Conservation (phyloP, 1,139 yeast species). For the Blastobotrys capitulatus region DNA sequence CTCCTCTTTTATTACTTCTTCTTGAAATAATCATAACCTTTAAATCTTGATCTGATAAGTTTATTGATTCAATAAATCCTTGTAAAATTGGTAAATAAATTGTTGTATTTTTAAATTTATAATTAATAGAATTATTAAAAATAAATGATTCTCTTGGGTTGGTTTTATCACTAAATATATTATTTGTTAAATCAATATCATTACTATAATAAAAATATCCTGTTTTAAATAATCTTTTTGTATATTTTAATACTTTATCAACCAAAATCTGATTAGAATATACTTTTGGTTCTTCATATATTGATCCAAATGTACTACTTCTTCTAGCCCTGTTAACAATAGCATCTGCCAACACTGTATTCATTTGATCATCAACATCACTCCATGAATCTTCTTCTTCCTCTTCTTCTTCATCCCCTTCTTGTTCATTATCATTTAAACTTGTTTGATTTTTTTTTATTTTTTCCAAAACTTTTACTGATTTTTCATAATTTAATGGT, state of each 20-base stretch:
- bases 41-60: conserved; percentile 9
- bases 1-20: conserved; percentile 39
- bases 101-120: conserved; percentile 21
- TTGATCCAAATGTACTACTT: not conserved
- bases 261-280: conserved; percentile 6
- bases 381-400: conserved; percentile 1
- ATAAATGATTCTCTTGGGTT: conserved; percentile 24
- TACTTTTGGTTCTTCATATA: not conserved
- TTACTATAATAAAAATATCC: conserved; percentile 22
- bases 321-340: conserved; percentile 1
- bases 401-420: conserved; percentile 1
- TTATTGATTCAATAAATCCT: conserved; percentile 33
- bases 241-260: conserved; percentile 17
- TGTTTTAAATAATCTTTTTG: conserved; percentile 13
- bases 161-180: conserved; percentile 3
- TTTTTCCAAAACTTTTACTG: not conserved
- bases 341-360: conserved; percentile 15
- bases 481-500: conserved; percentile 16
- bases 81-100: conserved; percentile 33
- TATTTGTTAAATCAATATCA: conserved; percentile 22
- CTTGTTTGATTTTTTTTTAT: not conserved
- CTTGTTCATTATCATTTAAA: not conserved
- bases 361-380: not conserved
- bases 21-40: conserved; percentile 32
- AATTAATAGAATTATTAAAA: conserved; percentile 30